phyloP scores from a whole-genome alignment of 495 filamentous ascomycete species.

The Tuber brumale region DNA sequence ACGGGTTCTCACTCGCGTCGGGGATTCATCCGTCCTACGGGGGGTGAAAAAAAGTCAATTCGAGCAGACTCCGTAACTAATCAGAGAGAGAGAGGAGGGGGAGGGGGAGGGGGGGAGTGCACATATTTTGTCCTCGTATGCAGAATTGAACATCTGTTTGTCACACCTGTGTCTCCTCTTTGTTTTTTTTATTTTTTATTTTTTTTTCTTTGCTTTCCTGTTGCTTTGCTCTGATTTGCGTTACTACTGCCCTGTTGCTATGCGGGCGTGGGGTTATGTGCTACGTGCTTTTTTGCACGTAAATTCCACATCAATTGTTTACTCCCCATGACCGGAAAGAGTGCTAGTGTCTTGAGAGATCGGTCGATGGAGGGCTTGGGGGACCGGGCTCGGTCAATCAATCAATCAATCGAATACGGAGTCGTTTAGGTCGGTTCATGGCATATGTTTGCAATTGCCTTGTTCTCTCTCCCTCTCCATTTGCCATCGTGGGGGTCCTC shows the following conservation, averaged over 20 bases:
- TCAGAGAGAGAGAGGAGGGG: background rate
- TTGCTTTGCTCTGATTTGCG: constrained; percentile 3
- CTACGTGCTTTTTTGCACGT: background rate
- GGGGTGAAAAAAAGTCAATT: background rate
- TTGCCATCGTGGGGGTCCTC: background rate
- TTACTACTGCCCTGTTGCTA: background rate
- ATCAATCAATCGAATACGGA: background rate
- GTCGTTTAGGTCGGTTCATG: background rate
- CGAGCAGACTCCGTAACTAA: background rate
- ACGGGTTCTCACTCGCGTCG: constrained; percentile 1
- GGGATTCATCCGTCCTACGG: background rate
- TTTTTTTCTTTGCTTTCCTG: background rate
- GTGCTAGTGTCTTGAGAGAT: background rate
- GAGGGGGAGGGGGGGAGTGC: no score
- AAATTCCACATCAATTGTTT: background rate
- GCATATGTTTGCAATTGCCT: background rate
- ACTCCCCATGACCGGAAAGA: background rate
- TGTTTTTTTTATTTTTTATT: constrained; percentile 20
- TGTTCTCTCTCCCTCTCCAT: background rate
- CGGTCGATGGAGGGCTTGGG: background rate
- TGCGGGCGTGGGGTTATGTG: background rate
- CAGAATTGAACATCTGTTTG: background rate
- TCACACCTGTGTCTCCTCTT: background rate
- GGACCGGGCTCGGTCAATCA: background rate
- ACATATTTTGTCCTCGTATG: background rate